These are phyloP conservation scores for Aspergillus mulundensis DNA, from an alignment of 495 filamentous ascomycete genomes.

Conservation along the genomic window DNA sequence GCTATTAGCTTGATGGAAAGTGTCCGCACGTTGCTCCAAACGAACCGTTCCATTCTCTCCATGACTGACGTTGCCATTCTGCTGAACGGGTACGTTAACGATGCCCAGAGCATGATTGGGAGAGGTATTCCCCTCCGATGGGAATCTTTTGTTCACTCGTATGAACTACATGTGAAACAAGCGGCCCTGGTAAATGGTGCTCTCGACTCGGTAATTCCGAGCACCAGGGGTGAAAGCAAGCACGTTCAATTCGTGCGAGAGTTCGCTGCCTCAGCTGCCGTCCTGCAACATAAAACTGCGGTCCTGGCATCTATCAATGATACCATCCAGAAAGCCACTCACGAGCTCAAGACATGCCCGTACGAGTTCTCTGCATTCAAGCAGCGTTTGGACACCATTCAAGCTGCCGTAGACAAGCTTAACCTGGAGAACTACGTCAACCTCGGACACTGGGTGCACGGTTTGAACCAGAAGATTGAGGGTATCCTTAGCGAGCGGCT, in stretches of 20 bases:
- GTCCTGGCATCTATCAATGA: conserved; percentile 72
- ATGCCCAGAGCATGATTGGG: conserved; percentile 71
- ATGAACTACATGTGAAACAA: conserved; percentile 83
- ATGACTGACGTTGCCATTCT: conserved; percentile 85
- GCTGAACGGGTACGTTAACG: conserved; percentile 84
- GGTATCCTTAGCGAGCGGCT: conserved; percentile 69
- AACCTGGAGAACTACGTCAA: conserved; percentile 95
- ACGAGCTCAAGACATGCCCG: conserved; percentile 78
- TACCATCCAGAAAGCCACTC: conserved; percentile 76
- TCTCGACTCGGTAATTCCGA: conserved; percentile 53
- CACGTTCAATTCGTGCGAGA: conserved; percentile 95
- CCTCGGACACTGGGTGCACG: conserved; percentile 77
- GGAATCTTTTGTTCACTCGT: conserved; percentile 96
- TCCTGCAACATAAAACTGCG: conserved; percentile 80
- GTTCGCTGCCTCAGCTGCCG: conserved; percentile 77
- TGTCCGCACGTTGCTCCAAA: conserved; percentile 84
- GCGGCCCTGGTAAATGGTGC: conserved; percentile 53
- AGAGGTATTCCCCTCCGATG: conserved; percentile 88
- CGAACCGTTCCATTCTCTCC: conserved; percentile 69
- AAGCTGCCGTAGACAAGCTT: conserved; percentile 86
- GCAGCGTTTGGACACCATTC: conserved; percentile 74
- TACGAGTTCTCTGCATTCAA: conserved; percentile 75
- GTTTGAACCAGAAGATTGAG: conserved; percentile 81
- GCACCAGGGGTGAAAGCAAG: conserved; percentile 68
- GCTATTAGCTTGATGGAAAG: conserved; percentile 98